Evolutionary conservation across 1,284 basidiomycete genomes (phyloP), one percentile per base, ranked within the genome.

Genomic region (Cystobasidiaceae sp.): DNA sequence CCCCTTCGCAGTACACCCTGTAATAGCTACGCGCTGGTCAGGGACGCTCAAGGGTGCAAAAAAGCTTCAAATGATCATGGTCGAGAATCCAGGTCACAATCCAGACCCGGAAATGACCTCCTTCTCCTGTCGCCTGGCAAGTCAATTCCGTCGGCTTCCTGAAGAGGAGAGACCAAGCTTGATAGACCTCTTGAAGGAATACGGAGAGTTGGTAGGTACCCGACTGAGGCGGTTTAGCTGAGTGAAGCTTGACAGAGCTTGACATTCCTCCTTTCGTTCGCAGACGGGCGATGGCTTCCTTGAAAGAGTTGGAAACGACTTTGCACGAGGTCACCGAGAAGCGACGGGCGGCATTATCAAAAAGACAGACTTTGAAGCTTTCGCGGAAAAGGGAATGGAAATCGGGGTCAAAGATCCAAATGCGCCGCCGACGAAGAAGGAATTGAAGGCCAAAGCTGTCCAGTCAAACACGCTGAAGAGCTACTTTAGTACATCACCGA

Each of bases 1-100:
- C n/a, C n/a, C n/a, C n/a, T n/a, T 23, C 17, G 13, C 43, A 76
- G 77, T 78, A 0, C 77, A 78, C 54, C 77, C 77, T 2, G 76
- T 78, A 2, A 76, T 78, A 19, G 77, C 76, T 0, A 78, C 77
- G 3, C 69, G 77, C 37, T 78, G 77, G 77, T 73, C 75, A 1
- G 77, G 77, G 1, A 76, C 74, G 13, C 69, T 76, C 0, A 65
- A 71, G 7, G 66, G 68, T 21, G 70, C 71, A 6, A 75, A 73
- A 48, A 78, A 76, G 23, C 68, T 78, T 27, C 67, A 75, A 25
- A 77, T 77, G 73, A 70, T 77, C 44, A 78, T 78, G 76, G 75
- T 62, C 48, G 77, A 75, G 45, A 78, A 78, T 66, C 75, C 73
- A 1, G 76, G 73, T 2, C 76, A 75, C 68, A 74, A 77, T 48